These are phyloP conservation scores for Epipyxis sp. DNA, from an alignment of 108 stramenopile genomes.

Conservation along the genomic window DNA sequence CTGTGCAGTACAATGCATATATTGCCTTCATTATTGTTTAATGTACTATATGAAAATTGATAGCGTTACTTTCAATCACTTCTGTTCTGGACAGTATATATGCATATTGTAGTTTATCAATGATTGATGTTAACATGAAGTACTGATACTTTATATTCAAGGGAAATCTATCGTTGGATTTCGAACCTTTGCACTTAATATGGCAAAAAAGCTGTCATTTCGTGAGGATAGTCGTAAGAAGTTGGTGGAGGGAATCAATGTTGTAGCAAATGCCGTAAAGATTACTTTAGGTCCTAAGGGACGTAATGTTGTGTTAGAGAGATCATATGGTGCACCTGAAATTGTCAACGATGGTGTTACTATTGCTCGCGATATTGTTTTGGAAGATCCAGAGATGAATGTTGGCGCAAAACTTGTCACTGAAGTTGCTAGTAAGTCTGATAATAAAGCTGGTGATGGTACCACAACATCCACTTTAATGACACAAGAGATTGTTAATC, in stretches of 20 bases:
- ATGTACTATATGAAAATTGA: too few relatives aligned
- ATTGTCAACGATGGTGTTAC: conserved; percentile 96
- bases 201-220: conserved; percentile 70
- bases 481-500: conserved; percentile 91
- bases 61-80: too few relatives aligned
- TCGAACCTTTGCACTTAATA: not conserved
- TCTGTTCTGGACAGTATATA: too few relatives aligned
- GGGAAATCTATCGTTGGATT: not conserved
- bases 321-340: conserved; percentile 89
- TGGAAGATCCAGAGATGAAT: conserved; percentile 82
- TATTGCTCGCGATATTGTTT: conserved; percentile 74
- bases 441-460: conserved; percentile 92
- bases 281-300: conserved; percentile 95
- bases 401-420: conserved; percentile 85
- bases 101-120: too few relatives aligned
- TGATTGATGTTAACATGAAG: too few relatives aligned
- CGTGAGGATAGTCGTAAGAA: conserved; percentile 77
- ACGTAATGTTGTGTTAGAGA: conserved; percentile 90
- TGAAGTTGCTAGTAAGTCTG: conserved; percentile 89
- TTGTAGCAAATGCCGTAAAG: conserved; percentile 91
- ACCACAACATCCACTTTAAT: conserved; percentile 93
- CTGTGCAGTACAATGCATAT: too few relatives aligned
- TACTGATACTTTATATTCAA: too few relatives aligned
- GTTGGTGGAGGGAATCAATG: conserved; percentile 84
- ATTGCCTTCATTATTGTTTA: too few relatives aligned